A percentile compares a stretch with the other conserved stretches of the same genome.
These are phyloP conservation scores for Monosporascus sp. DNA, from an alignment of 2,329 filamentous ascomycete species.

Conservation along the genomic window DNA sequence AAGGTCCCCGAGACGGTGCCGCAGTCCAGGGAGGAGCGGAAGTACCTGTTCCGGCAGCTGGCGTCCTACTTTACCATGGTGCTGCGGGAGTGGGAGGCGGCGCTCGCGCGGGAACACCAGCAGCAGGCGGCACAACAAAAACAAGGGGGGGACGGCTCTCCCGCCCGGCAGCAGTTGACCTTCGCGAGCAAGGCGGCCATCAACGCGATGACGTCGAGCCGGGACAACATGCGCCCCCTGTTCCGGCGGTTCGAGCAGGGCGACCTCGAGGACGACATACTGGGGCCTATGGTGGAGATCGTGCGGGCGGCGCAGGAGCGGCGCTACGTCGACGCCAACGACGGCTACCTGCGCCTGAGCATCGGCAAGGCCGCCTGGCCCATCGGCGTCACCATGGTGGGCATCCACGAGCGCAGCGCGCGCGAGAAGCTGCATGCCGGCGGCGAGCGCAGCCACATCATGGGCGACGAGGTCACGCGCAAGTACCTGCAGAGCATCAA, in stretches of 20 bases:
- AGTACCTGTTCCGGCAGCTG: constrained; percentile 79
- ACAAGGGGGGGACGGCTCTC: constrained; percentile 16
- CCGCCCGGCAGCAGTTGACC: constrained; percentile 62
- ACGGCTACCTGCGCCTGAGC: constrained; percentile 85
- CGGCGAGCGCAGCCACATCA: constrained; percentile 83
- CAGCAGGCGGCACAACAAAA: not conserved
- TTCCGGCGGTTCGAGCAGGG: constrained; percentile 84
- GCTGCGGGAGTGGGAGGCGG: constrained; percentile 78
- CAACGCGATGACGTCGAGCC: constrained; percentile 79
- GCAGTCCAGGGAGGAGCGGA: constrained; percentile 58
- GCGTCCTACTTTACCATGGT: constrained; percentile 96
- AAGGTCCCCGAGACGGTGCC: constrained; percentile 63
- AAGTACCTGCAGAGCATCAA: constrained; percentile 99
- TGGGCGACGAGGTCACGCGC: constrained; percentile 91
- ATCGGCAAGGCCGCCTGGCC: constrained; percentile 98
- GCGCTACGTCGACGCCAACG: constrained; percentile 92
- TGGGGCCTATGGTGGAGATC: constrained; percentile 84
- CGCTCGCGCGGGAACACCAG: constrained; percentile 61
- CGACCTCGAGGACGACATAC: constrained; percentile 71
- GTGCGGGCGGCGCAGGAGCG: constrained; percentile 85
- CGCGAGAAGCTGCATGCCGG: constrained; percentile 91
- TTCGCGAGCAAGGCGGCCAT: constrained; percentile 77
- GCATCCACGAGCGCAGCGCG: constrained; percentile 95
- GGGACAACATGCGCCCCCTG: constrained; percentile 81
- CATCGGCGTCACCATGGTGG: constrained; percentile 99